These are phyloP conservation scores for Neurospora intermedia DNA, from an alignment of 495 filamentous ascomycete species.

Conservation along the genomic window DNA sequence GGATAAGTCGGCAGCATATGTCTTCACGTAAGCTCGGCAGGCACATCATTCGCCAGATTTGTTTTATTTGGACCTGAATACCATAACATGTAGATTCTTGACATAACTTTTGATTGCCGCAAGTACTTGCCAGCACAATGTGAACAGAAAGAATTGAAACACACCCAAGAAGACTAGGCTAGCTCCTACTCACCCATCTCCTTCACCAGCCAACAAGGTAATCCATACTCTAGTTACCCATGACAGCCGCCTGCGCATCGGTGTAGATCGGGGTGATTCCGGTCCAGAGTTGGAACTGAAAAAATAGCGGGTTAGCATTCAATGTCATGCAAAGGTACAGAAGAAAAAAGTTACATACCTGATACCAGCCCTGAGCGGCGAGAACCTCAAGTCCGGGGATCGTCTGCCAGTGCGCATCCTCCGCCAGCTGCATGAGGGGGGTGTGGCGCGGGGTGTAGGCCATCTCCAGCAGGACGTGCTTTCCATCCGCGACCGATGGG, in stretches of 20 bases:
- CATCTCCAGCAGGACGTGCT: slow-evolving; percentile 76
- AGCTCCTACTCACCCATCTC: not conserved
- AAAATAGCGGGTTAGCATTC: slow-evolving; percentile 5
- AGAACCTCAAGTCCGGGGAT: slow-evolving; percentile 85
- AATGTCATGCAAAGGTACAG: not conserved
- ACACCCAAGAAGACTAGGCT: not conserved
- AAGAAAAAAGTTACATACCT: slow-evolving; percentile 30
- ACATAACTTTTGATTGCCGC: not conserved
- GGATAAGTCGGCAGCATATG: too few species aligned
- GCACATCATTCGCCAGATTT: too few species aligned
- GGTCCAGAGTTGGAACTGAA: slow-evolving; percentile 66
- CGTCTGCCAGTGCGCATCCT: slow-evolving; percentile 71
- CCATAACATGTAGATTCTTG: not conserved
- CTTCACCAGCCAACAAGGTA: not conserved
- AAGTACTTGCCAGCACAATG: not conserved
- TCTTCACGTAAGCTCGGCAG: too few species aligned
- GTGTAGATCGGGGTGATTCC: slow-evolving; percentile 60
- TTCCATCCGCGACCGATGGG: slow-evolving; percentile 22
- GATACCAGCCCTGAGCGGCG: slow-evolving; percentile 75
- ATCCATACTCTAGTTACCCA: slow-evolving; percentile 17
- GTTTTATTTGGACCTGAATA: not conserved
- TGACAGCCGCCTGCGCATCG: slow-evolving; percentile 46
- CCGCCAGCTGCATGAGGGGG: slow-evolving; percentile 73
- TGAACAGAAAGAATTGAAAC: not conserved
- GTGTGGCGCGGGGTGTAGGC: slow-evolving; percentile 85